These are phyloP conservation scores for Syzygium jambos DNA, from an alignment of 345 rosid species.

Conservation along the genomic window DNA sequence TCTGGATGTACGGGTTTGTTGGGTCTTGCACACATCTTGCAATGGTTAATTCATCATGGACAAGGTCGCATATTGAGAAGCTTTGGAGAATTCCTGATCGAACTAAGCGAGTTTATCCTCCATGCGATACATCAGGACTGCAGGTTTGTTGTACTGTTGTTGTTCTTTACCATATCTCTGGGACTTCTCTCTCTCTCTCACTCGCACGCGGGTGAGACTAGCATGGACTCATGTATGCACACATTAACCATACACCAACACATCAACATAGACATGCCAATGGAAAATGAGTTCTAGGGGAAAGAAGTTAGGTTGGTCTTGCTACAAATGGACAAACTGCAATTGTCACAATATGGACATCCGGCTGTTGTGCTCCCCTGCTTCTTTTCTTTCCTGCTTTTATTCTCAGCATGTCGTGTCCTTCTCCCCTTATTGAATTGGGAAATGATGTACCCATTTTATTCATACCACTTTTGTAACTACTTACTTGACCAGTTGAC, in stretches of 20 bases:
- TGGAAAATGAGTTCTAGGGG: neutral
- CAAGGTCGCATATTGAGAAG: conserved; percentile 67
- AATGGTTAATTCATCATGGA: conserved; percentile 98
- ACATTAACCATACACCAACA: neutral
- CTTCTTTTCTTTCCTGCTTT: neutral
- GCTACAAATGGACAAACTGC: neutral
- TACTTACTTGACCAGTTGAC: neutral
- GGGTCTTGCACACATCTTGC: conserved; percentile 84
- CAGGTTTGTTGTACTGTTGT: conserved; percentile 41
- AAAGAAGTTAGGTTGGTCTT: neutral
- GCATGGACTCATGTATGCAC: neutral
- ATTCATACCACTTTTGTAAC: neutral
- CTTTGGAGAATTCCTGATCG: conserved; percentile 72
- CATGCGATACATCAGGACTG: conserved; percentile 93
- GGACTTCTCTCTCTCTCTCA: neutral
- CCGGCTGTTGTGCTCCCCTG: neutral
- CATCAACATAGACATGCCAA: neutral
- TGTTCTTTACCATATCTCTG: neutral
- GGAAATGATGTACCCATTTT: neutral
- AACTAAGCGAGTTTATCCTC: conserved; percentile 78
- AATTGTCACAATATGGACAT: neutral
- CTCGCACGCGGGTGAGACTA: neutral
- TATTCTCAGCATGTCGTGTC: neutral
- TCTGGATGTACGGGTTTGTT: conserved; percentile 81
- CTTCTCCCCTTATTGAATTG: neutral